These are phyloP conservation scores for Laguncularia racemosa DNA, from an alignment of 345 rosid species.

Conservation along the genomic window DNA sequence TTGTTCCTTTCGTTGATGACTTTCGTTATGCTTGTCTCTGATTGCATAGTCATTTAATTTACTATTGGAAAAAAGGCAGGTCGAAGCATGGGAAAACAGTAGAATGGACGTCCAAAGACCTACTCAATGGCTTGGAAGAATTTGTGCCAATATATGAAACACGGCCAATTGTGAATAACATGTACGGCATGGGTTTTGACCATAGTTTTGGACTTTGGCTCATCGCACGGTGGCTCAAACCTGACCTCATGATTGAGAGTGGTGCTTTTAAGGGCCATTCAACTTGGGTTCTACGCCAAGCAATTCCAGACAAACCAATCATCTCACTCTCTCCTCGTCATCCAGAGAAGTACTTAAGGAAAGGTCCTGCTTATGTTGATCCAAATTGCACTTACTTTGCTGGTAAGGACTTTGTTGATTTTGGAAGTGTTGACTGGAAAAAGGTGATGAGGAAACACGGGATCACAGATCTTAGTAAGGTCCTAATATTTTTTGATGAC, in stretches of 20 bases:
- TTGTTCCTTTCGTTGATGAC: no score
- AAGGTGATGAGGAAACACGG: constrained; percentile 58
- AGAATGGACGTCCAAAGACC: constrained; percentile 92
- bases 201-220: constrained; percentile 99
- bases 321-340: constrained; percentile 84
- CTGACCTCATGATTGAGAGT: constrained; percentile 92
- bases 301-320: constrained; percentile 81
- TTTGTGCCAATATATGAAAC: constrained; percentile 89
- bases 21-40: no score
- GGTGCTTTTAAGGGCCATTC: constrained; percentile 99
- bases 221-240: constrained; percentile 79
- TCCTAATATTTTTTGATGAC: constrained; percentile 86
- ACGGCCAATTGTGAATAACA: constrained; percentile 87
- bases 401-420: constrained; percentile 95
- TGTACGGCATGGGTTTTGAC: constrained; percentile 98
- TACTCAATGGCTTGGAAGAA: constrained; percentile 82
- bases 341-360: constrained; percentile 81
- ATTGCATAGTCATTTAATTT: constrained; percentile 25
- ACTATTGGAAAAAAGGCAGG: constrained; percentile 95
- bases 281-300: constrained; percentile 98
- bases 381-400: constrained; percentile 93
- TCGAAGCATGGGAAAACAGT: constrained; percentile 95
- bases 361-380: constrained; percentile 98
- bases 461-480: constrained; percentile 48
- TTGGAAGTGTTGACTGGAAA: constrained; percentile 85